Evolutionary conservation across 768 basidiomycete genomes (phyloP).

Genomic region (Rhodocollybia butyracea): DNA sequence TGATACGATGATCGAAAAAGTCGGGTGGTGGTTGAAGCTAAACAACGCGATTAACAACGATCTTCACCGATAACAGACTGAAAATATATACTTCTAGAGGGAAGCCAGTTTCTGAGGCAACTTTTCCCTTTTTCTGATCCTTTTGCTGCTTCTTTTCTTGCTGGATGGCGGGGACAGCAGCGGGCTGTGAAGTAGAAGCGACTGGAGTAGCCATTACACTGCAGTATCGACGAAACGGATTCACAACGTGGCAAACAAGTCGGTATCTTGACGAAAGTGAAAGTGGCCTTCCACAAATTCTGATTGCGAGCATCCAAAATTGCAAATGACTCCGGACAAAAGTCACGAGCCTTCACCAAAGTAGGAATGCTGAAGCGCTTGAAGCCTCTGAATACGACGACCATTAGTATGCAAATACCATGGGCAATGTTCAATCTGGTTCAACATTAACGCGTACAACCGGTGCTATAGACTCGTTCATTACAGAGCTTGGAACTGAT

Average conservation of each 20-base stretch:
- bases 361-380: no score
- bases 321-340: slow-evolving; percentile 2
- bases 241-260: slow-evolving; percentile 2
- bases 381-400: no score
- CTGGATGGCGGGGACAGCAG: neutral
- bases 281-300: neutral
- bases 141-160: slow-evolving; percentile 4
- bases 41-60: slow-evolving; percentile 12
- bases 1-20: slow-evolving; percentile 87
- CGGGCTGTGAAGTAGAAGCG: slow-evolving; percentile 4
- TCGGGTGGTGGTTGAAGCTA: slow-evolving; percentile 81
- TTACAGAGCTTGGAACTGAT: slow-evolving; percentile 84
- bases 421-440: slow-evolving; percentile 80
- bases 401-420: slow-evolving; percentile 20
- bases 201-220: slow-evolving; percentile 7
- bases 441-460: slow-evolving; percentile 68
- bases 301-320: slow-evolving; percentile 6
- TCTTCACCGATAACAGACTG: neutral
- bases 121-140: slow-evolving; percentile 6
- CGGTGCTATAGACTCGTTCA: slow-evolving; percentile 86
- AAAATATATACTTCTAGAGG: slow-evolving; percentile 58
- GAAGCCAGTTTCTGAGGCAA: slow-evolving; percentile 32
- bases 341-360: slow-evolving; percentile 1
- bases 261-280: neutral
- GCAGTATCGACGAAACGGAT: neutral